Conservation (phyloP, 768 basidiomycete species). For the Kwoniella dendrophila region DNA sequence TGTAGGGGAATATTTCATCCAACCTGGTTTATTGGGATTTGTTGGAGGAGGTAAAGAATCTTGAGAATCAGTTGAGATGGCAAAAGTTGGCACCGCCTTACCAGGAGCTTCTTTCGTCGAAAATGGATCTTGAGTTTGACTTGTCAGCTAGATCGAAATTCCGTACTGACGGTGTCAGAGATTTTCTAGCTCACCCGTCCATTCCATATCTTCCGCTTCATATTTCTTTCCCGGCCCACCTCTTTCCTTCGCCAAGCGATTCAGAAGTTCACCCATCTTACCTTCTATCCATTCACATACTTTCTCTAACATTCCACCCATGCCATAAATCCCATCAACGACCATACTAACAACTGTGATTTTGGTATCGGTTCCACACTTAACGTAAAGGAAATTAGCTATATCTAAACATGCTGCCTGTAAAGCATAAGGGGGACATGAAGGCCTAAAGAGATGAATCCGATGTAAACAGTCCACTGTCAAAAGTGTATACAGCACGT, state of each 20-base stretch:
- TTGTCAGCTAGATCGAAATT: too few species aligned
- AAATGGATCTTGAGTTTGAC: slow-evolving; percentile 24
- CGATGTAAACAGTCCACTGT: slow-evolving; percentile 73
- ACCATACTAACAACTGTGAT: slow-evolving; percentile 69
- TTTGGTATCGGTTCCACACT: slow-evolving; percentile 61
- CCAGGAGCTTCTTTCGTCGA: slow-evolving; percentile 6
- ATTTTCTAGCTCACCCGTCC: slow-evolving; percentile 29
- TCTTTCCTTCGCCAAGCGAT: slow-evolving; percentile 23
- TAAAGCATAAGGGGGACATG: slow-evolving; percentile 73
- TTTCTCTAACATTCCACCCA: slow-evolving; percentile 67
- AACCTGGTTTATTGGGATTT: slow-evolving; percentile 33
- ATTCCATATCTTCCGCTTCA: slow-evolving; percentile 8
- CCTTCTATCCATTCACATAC: slow-evolving; percentile 72
- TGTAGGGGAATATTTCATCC: slow-evolving; percentile 43
- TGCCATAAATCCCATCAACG: slow-evolving; percentile 74
- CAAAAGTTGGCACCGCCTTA: slow-evolving; percentile 27
- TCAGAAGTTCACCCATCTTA: slow-evolving; percentile 63
- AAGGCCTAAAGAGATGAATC: slow-evolving; percentile 64
- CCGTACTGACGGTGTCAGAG: not conserved
- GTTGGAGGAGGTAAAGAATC: slow-evolving; percentile 13
- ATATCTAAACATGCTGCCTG: slow-evolving; percentile 73
- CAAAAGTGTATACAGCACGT: slow-evolving; percentile 57
- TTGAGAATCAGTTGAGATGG: slow-evolving; percentile 26
- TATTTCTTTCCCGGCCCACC: slow-evolving; percentile 28
- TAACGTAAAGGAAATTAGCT: slow-evolving; percentile 67